Conservation (phyloP, 495 filamentous ascomycete species). For the Hypoxylon perforatum region DNA sequence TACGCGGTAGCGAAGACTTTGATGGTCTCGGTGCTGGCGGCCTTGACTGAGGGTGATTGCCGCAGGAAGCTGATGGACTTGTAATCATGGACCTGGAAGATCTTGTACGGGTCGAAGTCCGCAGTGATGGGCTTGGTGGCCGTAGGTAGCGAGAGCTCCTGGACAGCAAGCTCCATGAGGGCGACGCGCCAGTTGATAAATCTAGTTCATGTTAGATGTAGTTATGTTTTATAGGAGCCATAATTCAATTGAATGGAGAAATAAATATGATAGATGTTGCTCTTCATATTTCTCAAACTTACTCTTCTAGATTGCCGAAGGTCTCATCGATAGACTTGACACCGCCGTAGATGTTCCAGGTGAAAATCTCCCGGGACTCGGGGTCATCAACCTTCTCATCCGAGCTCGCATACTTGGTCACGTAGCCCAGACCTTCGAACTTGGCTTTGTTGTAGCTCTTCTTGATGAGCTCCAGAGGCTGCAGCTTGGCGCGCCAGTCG, state of each 20-base stretch:
- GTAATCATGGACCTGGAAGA: constrained; percentile 93
- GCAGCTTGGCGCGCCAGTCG: constrained; percentile 77
- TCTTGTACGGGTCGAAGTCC: constrained; percentile 83
- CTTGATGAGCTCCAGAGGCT: constrained; percentile 58
- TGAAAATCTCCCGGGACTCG: constrained; percentile 67
- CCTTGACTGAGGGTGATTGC: constrained; percentile 72
- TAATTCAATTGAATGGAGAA: neutral
- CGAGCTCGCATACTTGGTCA: constrained; percentile 55
- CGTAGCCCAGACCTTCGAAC: constrained; percentile 68
- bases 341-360: constrained; percentile 89
- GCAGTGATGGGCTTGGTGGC: constrained; percentile 79
- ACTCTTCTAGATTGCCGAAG: constrained; percentile 83
- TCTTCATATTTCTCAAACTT: constrained; percentile 44
- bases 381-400: constrained; percentile 47
- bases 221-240: neutral
- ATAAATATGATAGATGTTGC: no score
- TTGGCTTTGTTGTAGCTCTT: constrained; percentile 61
- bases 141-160: constrained; percentile 71
- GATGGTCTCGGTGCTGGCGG: constrained; percentile 81
- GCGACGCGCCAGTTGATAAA: constrained; percentile 88
- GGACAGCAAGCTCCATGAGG: constrained; percentile 84
- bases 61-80: constrained; percentile 82
- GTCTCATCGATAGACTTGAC: constrained; percentile 76
- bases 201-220: constrained; percentile 51
- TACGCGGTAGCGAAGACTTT: constrained; percentile 80